Conservation (phyloP, 257 asterid genomes). For the Coffea eugenioides region DNA sequence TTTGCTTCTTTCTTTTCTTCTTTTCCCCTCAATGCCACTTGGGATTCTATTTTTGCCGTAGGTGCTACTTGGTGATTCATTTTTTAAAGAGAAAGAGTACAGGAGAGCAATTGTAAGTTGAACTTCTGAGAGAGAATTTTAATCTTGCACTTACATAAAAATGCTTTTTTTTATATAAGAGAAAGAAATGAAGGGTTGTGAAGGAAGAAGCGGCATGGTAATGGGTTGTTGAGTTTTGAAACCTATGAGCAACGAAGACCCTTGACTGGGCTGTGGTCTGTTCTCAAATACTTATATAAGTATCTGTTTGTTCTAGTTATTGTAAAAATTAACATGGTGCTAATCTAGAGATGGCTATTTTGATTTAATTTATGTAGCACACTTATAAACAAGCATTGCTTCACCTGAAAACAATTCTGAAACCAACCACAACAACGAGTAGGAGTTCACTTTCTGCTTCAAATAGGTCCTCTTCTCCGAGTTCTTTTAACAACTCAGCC, state of each 20-base stretch:
- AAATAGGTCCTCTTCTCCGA: constrained; percentile 78
- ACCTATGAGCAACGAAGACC: not conserved
- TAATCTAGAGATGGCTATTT: not conserved
- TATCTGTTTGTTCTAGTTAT: not conserved
- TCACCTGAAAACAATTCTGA: constrained; percentile 60
- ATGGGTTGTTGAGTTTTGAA: not conserved
- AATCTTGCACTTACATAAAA: not conserved
- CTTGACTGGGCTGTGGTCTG: not conserved
- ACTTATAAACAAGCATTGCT: constrained; percentile 83
- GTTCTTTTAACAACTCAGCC: constrained; percentile 55
- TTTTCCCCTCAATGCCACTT: constrained; percentile 19
- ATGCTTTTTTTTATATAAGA: not conserved
- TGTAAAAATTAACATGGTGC: not conserved
- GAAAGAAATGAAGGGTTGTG: not conserved
- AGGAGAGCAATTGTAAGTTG: constrained; percentile 82
- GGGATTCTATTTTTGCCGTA: constrained; percentile 27
- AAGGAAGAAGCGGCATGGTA: not conserved
- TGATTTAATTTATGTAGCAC: constrained; percentile 42
- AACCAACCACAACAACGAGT: constrained; percentile 51
- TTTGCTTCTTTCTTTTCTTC: constrained; percentile 5
- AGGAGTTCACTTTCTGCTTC: constrained; percentile 63
- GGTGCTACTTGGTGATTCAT: constrained; percentile 84
- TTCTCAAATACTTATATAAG: not conserved
- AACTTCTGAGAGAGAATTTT: not conserved
- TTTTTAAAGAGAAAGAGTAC: constrained; percentile 69